A percentile compares a stretch with the other conserved stretches of the same genome.
These are phyloP conservation scores for Picea mariana DNA, from an alignment of 83 land plant species.

Conservation along the genomic window DNA sequence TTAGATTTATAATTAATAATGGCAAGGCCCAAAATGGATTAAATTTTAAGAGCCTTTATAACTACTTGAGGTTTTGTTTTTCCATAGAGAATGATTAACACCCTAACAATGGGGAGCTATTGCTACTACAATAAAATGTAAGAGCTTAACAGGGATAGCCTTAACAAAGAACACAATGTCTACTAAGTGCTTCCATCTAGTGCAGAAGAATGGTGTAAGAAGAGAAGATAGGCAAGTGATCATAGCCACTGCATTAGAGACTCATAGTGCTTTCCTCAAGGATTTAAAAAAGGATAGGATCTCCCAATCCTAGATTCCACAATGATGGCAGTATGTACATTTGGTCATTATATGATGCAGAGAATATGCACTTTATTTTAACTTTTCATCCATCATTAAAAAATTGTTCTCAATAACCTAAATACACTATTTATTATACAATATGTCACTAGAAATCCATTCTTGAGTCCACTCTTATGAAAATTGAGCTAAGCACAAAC, in stretches of 20 bases:
- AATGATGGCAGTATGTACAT: not conserved
- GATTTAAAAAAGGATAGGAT: constrained; percentile 74
- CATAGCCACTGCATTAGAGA: constrained; percentile 80
- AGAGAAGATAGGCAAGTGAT: constrained; percentile 80
- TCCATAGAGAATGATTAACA: not conserved
- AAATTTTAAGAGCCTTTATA: not conserved
- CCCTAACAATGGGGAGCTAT: too few species aligned
- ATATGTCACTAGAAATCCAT: too few species aligned
- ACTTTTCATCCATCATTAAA: not conserved
- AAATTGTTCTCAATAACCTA: too few species aligned
- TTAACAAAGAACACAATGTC: constrained; percentile 84
- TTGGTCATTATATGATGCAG: not conserved
- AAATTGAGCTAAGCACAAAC: too few species aligned
- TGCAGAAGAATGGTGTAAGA: constrained; percentile 58
- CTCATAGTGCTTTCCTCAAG: constrained; percentile 58
- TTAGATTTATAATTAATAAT: not conserved
- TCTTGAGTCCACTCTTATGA: too few species aligned
- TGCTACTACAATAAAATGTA: not conserved
- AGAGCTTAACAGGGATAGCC: constrained; percentile 72
- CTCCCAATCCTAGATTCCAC: constrained; percentile 82
- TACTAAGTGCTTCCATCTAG: constrained; percentile 94
- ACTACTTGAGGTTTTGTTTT: not conserved
- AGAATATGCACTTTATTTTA: too few species aligned
- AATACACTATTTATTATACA: too few species aligned
- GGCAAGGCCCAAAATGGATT: not conserved